Percentiles rank a stretch among this genome's conserved stretches.
These are phyloP conservation scores for Citrus unshiu DNA, from an alignment of 345 rosid species.

Conservation along the genomic window DNA sequence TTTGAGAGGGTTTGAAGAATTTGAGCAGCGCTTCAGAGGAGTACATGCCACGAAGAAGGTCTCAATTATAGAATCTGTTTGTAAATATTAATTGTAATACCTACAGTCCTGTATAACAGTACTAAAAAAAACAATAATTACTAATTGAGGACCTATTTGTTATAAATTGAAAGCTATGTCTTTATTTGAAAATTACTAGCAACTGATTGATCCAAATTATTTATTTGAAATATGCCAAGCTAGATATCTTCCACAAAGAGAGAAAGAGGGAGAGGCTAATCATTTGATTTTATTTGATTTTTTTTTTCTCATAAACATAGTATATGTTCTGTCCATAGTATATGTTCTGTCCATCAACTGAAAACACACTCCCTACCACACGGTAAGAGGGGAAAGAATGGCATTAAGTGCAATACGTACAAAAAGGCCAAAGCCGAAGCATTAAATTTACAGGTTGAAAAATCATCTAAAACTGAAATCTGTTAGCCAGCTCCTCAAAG, in stretches of 20 bases:
- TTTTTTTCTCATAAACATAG: slow-evolving; percentile 17
- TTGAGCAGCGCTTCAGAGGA: too few relatives aligned
- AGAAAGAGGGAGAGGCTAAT: slow-evolving; percentile 19
- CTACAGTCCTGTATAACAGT: too few relatives aligned
- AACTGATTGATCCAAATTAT: background rate
- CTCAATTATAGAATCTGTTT: too few relatives aligned
- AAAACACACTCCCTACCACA: background rate
- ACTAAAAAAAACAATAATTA: too few relatives aligned
- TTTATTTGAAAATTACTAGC: background rate
- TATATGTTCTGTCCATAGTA: slow-evolving; percentile 33
- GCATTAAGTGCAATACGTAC: slow-evolving; percentile 4
- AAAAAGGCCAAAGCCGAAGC: slow-evolving; percentile 12
- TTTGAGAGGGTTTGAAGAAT: too few relatives aligned
- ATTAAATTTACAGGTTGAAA: slow-evolving; percentile 5
- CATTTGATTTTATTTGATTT: slow-evolving; percentile 31
- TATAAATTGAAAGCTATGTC: background rate
- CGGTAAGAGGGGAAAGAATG: background rate
- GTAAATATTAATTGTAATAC: too few relatives aligned
- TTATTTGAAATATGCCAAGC: too few relatives aligned
- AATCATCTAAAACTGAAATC: background rate
- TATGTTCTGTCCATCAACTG: slow-evolving; percentile 28
- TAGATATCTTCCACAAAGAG: too few relatives aligned
- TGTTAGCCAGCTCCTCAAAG: too few relatives aligned
- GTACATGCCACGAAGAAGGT: too few relatives aligned
- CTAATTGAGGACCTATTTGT: background rate